A percentile compares a stretch with the other conserved stretches of the same genome.
These are phyloP conservation scores for Colletotrichum sidae DNA, from an alignment of 2,329 filamentous ascomycete genomes.

Conservation along the genomic window DNA sequence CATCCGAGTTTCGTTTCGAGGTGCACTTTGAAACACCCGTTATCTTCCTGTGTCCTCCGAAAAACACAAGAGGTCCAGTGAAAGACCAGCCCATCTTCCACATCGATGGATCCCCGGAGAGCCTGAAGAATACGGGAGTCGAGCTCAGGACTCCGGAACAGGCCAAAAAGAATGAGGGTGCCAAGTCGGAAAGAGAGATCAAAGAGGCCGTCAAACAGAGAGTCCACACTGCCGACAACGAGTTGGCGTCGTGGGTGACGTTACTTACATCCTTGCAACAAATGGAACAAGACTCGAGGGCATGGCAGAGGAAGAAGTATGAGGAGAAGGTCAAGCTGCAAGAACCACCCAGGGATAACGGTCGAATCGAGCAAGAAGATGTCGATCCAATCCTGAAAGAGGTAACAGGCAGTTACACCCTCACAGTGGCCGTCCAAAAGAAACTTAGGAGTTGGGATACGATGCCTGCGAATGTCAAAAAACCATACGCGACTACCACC, in stretches of 20 bases:
- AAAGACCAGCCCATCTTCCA: conserved; percentile 46
- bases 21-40: conserved; percentile 62
- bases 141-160: conserved; percentile 32
- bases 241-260: conserved; percentile 65
- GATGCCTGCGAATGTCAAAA: conserved; percentile 59
- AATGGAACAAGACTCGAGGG: conserved; percentile 61
- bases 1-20: conserved; percentile 60
- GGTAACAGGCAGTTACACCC: conserved; percentile 48
- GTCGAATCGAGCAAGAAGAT: conserved; percentile 1
- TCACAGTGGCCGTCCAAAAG: conserved; percentile 60
- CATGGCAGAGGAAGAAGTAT: conserved; percentile 57
- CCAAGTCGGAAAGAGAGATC: conserved; percentile 41
- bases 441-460: conserved; percentile 63
- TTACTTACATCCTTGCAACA: conserved; percentile 62
- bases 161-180: not conserved
- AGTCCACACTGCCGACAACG: conserved; percentile 67
- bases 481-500: conserved; percentile 65
- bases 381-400: conserved; percentile 1
- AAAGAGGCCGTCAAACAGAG: conserved; percentile 35
- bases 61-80: conserved; percentile 53
- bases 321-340: not conserved
- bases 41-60: conserved; percentile 60
- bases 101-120: conserved; percentile 52
- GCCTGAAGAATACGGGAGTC: conserved; percentile 49
- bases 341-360: conserved; percentile 17